Conservation (phyloP, 495 filamentous ascomycete species). For the Podospora pseudocomata region DNA sequence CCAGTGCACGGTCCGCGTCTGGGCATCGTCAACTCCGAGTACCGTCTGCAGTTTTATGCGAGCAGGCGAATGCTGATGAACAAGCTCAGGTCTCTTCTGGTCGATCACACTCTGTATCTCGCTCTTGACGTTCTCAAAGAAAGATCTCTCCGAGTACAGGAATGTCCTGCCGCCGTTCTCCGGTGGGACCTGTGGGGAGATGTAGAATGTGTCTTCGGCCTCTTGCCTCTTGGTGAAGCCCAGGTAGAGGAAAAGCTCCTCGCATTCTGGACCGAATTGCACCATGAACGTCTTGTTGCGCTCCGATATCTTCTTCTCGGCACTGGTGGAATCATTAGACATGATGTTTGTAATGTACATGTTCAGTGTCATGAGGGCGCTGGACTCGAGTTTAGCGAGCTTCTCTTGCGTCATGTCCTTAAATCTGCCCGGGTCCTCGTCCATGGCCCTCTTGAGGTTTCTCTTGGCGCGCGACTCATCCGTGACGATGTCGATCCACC, state of each 20-base stretch:
- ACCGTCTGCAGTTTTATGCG: too few species aligned
- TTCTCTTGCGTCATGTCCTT: constrained; percentile 41
- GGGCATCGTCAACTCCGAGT: too few species aligned
- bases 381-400: constrained; percentile 42
- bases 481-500: constrained; percentile 52
- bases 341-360: constrained; percentile 59
- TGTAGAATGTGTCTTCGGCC: constrained; percentile 24
- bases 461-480: constrained; percentile 52
- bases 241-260: constrained; percentile 58
- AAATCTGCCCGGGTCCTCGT: constrained; percentile 56
- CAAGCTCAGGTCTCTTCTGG: background rate
- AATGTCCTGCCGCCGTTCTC: constrained; percentile 23
- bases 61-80: too few species aligned
- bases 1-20: constrained; percentile 7
- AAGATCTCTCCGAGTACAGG: constrained; percentile 28
- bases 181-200: constrained; percentile 23
- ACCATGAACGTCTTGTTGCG: constrained; percentile 70
- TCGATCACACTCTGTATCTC: constrained; percentile 35
- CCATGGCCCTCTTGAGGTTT: constrained; percentile 51
- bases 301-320: constrained; percentile 55
- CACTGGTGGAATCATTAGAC: constrained; percentile 37
- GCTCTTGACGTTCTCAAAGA: constrained; percentile 33
- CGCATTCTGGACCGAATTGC: constrained; percentile 63
- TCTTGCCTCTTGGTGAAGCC: constrained; percentile 49
- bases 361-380: constrained; percentile 54